Evolutionary conservation across 2,329 filamentous ascomycete species (phyloP), one percentile per base, ranked within the genome.

Genomic region (Cladobotryum mycophilum): DNA sequence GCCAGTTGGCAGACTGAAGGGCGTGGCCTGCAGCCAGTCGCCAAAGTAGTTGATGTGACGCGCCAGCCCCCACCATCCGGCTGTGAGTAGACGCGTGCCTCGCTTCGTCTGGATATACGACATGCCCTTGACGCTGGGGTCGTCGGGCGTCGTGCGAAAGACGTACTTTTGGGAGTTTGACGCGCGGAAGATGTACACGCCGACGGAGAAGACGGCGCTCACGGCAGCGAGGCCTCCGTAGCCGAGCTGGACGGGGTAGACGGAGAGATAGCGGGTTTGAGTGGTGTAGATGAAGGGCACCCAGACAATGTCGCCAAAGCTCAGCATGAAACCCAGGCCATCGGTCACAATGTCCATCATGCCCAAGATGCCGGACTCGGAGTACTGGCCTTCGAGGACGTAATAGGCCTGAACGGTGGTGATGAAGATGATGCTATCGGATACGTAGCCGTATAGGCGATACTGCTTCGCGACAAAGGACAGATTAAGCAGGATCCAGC

Each of bases 41-140:
- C 90, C 91, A 4, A 95, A 73, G 69, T 96, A 96, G 72, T 96
- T 96, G 75, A 96, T 90, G 68, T 96, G 91, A 30, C 91, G 81
- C 0, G 89, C 86, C 20, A 80, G 76, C 34, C 90, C 91, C 91
- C 91, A 96, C 91, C 91, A 96, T 41, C 91, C 91, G 1, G 85
- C 84, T 0, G 84, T 82, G 54, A 96, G 76, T 33, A 96, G 79
- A 53, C 84, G 85, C 18, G 86, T 89, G 47, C 91, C 91, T 3
- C 81, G 76, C 61, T 83, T 83, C 2, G 91, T 96, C 69, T 92
- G 77, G 53, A 96, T 89, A 67, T 85, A 95, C 58, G 85, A 81
- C 59, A 96, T 80, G 63, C 91, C 82, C 37, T 80, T 78, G 47
- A 96, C 81, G 13, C 79, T 76, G 0, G 89, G 86, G 62, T 95